These are phyloP conservation scores for Trichothecium sympodiale DNA, from an alignment of 2,329 filamentous ascomycete species.

Conservation along the genomic window DNA sequence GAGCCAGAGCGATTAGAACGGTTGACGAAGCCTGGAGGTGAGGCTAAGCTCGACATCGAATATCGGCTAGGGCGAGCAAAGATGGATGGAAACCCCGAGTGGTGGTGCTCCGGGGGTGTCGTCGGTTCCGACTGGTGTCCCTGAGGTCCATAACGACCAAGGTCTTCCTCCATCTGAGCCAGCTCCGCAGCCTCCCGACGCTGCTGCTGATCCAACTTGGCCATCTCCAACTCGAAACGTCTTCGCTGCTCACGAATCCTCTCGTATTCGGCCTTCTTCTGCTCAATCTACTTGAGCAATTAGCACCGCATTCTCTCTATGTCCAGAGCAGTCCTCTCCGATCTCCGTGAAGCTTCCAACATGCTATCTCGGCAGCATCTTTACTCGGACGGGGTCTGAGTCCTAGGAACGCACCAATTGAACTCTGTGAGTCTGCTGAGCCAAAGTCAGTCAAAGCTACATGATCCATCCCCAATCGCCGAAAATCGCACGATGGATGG, in stretches of 20 bases:
- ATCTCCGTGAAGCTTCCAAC: no score
- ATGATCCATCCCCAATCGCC: background rate
- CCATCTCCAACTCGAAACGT: conserved; percentile 86
- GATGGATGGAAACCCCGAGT: conserved; percentile 61
- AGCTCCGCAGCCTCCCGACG: conserved; percentile 75
- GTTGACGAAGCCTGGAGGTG: conserved; percentile 64
- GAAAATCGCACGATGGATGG: no score
- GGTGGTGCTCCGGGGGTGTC: conserved; percentile 84
- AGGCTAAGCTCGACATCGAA: conserved; percentile 78
- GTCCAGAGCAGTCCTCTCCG: background rate
- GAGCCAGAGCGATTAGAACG: conserved; percentile 68
- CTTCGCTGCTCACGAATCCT: conserved; percentile 79
- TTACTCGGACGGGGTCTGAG: background rate
- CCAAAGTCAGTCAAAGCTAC: conserved; percentile 14
- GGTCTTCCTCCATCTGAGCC: conserved; percentile 71
- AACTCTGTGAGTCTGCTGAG: conserved; percentile 53
- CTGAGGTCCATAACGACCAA: conserved; percentile 39
- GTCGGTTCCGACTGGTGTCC: conserved; percentile 90
- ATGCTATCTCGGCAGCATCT: background rate
- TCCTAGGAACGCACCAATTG: conserved; percentile 55
- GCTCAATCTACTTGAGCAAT: conserved; percentile 59
- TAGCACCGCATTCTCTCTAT: background rate
- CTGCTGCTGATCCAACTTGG: conserved; percentile 76
- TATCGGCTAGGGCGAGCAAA: conserved; percentile 81
- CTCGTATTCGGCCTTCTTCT: conserved; percentile 89